phyloP scores from a whole-genome alignment of 441 rosid species.

The Populus tomentosa region DNA sequence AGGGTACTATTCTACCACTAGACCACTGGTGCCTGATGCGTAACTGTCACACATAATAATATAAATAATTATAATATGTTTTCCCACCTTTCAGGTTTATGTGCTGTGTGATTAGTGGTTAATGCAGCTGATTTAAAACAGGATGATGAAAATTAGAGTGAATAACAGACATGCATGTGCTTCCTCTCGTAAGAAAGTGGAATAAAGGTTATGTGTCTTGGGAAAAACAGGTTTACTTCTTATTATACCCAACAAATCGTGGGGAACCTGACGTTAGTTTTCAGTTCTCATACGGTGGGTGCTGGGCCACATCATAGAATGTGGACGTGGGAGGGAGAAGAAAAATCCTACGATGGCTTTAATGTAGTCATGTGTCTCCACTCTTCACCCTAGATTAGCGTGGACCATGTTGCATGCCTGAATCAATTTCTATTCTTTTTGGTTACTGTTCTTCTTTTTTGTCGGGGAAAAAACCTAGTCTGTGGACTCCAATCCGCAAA shows the following conservation, averaged over 20 bases:
- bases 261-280: not conserved
- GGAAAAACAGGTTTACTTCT: not conserved
- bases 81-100: no score
- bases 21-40: slow-evolving; percentile 87
- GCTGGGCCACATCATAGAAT: not conserved
- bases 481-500: no score
- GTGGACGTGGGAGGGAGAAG: not conserved
- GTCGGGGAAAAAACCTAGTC: not conserved
- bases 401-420: not conserved
- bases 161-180: no score
- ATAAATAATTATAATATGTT: accelerated
- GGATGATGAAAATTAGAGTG: not conserved
- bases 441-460: no score
- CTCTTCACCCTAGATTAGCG: not conserved
- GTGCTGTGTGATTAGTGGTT: not conserved
- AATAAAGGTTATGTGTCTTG: not conserved
- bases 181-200: no score
- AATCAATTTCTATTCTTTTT: not conserved
- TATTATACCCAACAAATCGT: not conserved
- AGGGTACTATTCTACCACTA: slow-evolving; percentile 84
- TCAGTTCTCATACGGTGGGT: not conserved
- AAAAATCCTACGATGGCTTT: not conserved
- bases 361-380: not conserved
- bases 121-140: not conserved
- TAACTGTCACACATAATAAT: not conserved